Evolutionary conservation across 768 basidiomycete species (phyloP).

Genomic region (Hypholoma fasciculare): DNA sequence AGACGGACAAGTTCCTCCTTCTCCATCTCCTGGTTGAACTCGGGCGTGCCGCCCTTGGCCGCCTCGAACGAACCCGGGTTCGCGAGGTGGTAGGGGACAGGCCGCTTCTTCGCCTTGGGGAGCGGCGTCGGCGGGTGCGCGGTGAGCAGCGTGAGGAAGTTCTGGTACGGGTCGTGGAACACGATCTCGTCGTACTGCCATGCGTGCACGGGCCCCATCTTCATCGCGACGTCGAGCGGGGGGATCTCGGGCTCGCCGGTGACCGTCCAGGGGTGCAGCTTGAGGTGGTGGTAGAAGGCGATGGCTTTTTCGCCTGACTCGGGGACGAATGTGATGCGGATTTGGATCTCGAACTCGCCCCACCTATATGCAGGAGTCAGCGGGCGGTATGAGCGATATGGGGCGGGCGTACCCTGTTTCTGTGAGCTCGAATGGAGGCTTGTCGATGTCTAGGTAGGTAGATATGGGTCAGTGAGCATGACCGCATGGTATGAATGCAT

Average conservation of each 20-base stretch:
- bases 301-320: slow-evolving; percentile 93
- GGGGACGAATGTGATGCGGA: slow-evolving; percentile 83
- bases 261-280: slow-evolving; percentile 86
- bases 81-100: slow-evolving; percentile 74
- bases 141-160: slow-evolving; percentile 80
- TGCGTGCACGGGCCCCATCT: slow-evolving; percentile 81
- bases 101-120: slow-evolving; percentile 58
- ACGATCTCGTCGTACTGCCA: slow-evolving; percentile 99
- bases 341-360: slow-evolving; percentile 98
- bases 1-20: slow-evolving; percentile 81
- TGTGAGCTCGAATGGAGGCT: slow-evolving; percentile 90
- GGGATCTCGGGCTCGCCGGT: slow-evolving; percentile 67
- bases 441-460: slow-evolving; percentile 70
- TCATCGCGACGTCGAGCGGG: slow-evolving; percentile 64
- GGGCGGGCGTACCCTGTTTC: slow-evolving; percentile 82
- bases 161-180: slow-evolving; percentile 89
- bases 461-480: slow-evolving; percentile 2
- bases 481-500: not conserved
- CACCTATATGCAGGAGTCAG: slow-evolving; percentile 51
- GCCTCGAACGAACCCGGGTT: slow-evolving; percentile 64
- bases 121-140: slow-evolving; percentile 83
- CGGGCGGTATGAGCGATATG: not conserved
- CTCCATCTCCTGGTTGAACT: slow-evolving; percentile 86
- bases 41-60: slow-evolving; percentile 69
- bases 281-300: slow-evolving; percentile 88